These are phyloP conservation scores for Lactarius indigo DNA, from an alignment of 768 basidiomycete genomes.

Conservation along the genomic window DNA sequence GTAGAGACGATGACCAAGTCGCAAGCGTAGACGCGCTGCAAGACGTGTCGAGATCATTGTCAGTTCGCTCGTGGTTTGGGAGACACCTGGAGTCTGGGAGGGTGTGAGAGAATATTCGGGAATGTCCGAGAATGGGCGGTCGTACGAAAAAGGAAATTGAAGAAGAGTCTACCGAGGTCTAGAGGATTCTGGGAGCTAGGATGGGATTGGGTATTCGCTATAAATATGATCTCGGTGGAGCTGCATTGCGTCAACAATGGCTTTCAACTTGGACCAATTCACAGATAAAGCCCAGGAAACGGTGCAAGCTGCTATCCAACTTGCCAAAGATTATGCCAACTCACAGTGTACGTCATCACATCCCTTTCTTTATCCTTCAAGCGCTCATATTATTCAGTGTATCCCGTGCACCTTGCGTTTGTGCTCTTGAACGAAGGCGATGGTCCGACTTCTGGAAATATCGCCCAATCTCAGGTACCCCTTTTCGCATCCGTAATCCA, in stretches of 20 bases:
- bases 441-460: slow-evolving; percentile 36
- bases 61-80: neutral
- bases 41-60: slow-evolving; percentile 22
- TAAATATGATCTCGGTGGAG: slow-evolving; percentile 28
- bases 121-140: neutral
- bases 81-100: neutral
- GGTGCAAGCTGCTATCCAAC: slow-evolving; percentile 66
- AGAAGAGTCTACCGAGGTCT: neutral
- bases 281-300: slow-evolving; percentile 80
- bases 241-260: slow-evolving; percentile 31
- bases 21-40: slow-evolving; percentile 23
- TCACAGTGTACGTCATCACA: slow-evolving; percentile 58
- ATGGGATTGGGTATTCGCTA: neutral
- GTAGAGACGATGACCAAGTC: slow-evolving; percentile 15
- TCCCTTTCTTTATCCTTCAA: neutral
- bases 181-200: slow-evolving; percentile 12
- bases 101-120: slow-evolving; percentile 6
- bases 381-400: slow-evolving; percentile 42
- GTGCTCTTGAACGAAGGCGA: slow-evolving; percentile 71
- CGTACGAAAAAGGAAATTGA: slow-evolving; percentile 5
- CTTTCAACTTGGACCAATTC: slow-evolving; percentile 61
- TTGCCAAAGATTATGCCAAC: slow-evolving; percentile 81
- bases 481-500: slow-evolving; percentile 77
- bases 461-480: slow-evolving; percentile 39
- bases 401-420: slow-evolving; percentile 80